These are phyloP conservation scores for Scorias spongiosa DNA, from an alignment of 2,329 filamentous ascomycete genomes.

Conservation along the genomic window DNA sequence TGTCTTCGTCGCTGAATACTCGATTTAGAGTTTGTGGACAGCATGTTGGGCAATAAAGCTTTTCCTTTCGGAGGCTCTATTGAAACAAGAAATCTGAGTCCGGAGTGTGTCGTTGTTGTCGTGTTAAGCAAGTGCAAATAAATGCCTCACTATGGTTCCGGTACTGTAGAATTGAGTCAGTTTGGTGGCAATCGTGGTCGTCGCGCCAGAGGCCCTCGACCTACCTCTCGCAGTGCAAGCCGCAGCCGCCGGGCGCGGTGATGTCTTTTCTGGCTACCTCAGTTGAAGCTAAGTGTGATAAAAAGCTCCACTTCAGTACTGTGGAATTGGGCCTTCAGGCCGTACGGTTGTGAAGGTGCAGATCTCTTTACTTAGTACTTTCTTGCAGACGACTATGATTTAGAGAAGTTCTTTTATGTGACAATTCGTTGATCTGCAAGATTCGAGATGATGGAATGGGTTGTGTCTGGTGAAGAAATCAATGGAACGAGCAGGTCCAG, in stretches of 20 bases:
- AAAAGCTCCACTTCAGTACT: neutral
- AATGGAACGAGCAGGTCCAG: too few relatives aligned
- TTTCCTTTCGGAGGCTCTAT: neutral
- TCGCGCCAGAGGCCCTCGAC: conserved; percentile 5
- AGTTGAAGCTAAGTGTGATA: neutral
- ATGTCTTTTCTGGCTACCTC: conserved; percentile 1
- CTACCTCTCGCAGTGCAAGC: conserved; percentile 75
- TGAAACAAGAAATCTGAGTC: conserved; percentile 46
- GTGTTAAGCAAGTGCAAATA: conserved; percentile 20
- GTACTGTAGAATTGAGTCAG: conserved; percentile 7
- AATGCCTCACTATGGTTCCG: conserved; percentile 18
- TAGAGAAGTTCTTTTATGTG: too few relatives aligned
- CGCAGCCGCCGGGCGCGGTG: conserved; percentile 54
- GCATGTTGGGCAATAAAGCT: conserved; percentile 43
- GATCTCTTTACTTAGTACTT: too few relatives aligned
- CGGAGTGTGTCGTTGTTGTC: conserved; percentile 33
- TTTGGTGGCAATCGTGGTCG: too few relatives aligned
- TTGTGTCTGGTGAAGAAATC: too few relatives aligned
- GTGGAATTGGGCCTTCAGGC: neutral
- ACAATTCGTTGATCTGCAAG: too few relatives aligned
- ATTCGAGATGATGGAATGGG: too few relatives aligned
- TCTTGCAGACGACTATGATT: too few relatives aligned
- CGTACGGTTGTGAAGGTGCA: neutral
- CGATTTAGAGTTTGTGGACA: conserved; percentile 55
- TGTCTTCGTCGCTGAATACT: conserved; percentile 59